A percentile compares a stretch with the other conserved stretches of the same genome.
These are phyloP conservation scores for Crithidia sp. DNA, from an alignment of 208 protist species.

Conservation along the genomic window DNA sequence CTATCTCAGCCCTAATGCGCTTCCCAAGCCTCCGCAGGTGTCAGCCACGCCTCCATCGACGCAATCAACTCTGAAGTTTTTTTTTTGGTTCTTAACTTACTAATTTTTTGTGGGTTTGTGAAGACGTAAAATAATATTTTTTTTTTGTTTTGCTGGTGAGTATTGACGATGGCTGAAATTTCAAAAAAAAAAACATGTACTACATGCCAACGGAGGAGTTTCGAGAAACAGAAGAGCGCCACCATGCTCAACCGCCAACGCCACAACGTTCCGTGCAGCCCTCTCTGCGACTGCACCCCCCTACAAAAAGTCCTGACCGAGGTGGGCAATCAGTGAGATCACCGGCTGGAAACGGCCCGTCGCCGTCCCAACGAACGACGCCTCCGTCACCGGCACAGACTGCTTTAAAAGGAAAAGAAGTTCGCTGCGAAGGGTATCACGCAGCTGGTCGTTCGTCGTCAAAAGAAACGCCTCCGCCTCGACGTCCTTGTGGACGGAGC, in stretches of 20 bases:
- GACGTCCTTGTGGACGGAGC: slow-evolving; percentile 85
- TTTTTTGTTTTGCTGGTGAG: background rate
- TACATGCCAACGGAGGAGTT: no score
- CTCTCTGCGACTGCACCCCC: no score
- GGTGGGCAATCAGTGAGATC: slow-evolving; percentile 70
- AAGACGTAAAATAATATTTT: background rate
- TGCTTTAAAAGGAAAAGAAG: slow-evolving; percentile 59
- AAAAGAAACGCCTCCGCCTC: slow-evolving; percentile 78
- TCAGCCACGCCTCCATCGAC: no score
- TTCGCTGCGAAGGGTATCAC: slow-evolving; percentile 58
- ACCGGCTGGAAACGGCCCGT: slow-evolving; percentile 80
- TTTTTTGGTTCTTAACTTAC: no score
- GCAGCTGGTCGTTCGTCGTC: slow-evolving; percentile 58
- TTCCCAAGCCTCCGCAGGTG: no score
- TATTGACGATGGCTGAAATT: background rate
- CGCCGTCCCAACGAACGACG: slow-evolving; percentile 53
- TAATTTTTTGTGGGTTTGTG: no score
- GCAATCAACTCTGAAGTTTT: no score
- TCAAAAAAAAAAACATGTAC: background rate
- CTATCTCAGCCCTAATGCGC: no score
- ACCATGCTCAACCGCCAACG: no score
- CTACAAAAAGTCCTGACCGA: slow-evolving; percentile 81
- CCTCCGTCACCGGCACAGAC: slow-evolving; percentile 56
- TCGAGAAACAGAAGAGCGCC: no score
- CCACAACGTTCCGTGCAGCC: no score